These are phyloP conservation scores for Phallus indusiatus DNA, from an alignment of 768 basidiomycete genomes.

Conservation along the genomic window DNA sequence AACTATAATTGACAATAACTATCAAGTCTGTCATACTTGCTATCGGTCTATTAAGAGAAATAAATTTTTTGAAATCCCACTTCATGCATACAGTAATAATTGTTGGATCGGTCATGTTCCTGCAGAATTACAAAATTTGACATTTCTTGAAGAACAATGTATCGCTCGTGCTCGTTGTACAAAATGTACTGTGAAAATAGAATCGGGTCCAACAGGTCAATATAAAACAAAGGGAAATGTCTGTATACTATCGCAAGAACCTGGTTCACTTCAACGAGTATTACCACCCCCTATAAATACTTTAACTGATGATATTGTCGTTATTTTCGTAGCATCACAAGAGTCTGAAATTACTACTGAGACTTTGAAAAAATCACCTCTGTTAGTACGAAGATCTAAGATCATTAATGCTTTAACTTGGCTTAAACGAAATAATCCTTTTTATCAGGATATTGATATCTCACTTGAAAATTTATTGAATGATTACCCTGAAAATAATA, in stretches of 20 bases:
- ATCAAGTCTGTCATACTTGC: too few relatives aligned
- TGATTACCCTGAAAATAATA: slow-evolving; percentile 12
- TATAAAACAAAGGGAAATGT: too few relatives aligned
- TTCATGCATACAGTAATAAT: too few relatives aligned
- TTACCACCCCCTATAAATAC: slow-evolving; percentile 12
- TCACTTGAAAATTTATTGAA: not conserved
- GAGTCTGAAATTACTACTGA: slow-evolving; percentile 11
- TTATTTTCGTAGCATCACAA: slow-evolving; percentile 16
- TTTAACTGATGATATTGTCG: slow-evolving; percentile 15
- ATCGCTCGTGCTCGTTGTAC: too few relatives aligned
- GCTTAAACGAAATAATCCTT: slow-evolving; percentile 13
- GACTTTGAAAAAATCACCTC: slow-evolving; percentile 11
- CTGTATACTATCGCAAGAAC: slow-evolving; percentile 16
- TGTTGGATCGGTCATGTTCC: too few relatives aligned
- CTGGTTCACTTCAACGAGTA: slow-evolving; percentile 1
- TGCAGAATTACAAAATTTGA: too few relatives aligned
- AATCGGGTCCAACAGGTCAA: too few relatives aligned
- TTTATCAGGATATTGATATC: slow-evolving; percentile 13
- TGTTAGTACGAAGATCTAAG: slow-evolving; percentile 7
- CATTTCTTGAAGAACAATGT: too few relatives aligned
- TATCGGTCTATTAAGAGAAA: too few relatives aligned
- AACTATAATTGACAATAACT: too few relatives aligned
- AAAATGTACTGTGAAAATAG: too few relatives aligned
- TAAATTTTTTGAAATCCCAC: too few relatives aligned
- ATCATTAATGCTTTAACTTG: not conserved